Conservation (phyloP, 2,329 filamentous ascomycete species). For the Alternaria consortialis region DNA sequence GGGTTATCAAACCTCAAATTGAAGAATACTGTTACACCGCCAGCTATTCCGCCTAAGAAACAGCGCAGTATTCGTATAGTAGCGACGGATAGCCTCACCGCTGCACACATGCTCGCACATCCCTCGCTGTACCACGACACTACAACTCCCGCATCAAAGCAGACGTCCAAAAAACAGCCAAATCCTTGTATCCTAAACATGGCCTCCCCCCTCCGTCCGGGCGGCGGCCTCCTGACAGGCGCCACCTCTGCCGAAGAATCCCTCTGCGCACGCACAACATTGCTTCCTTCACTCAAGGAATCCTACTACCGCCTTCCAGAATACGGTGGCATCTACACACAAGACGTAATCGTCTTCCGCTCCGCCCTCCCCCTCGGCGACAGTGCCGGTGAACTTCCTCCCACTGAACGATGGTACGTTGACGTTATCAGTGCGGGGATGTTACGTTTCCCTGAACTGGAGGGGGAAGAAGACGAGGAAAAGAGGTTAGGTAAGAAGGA, state of each 20-base stretch:
- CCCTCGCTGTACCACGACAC: conserved; percentile 14
- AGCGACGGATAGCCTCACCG: conserved; percentile 63
- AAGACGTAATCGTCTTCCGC: conserved; percentile 68
- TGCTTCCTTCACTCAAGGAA: conserved; percentile 67
- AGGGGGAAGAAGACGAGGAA: conserved; percentile 52
- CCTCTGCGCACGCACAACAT: conserved; percentile 68
- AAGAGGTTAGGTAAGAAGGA: conserved; percentile 54
- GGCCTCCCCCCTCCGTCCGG: conserved; percentile 68
- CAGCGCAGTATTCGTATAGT: conserved; percentile 55
- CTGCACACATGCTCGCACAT: conserved; percentile 54
- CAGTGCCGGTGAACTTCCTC: conserved; percentile 52
- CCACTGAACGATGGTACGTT: conserved; percentile 65
- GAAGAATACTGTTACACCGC: not conserved
- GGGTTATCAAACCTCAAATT: conserved; percentile 17
- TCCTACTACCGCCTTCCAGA: conserved; percentile 69
- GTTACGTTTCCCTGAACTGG: conserved; percentile 65
- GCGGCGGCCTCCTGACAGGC: conserved; percentile 68
- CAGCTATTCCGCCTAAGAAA: conserved; percentile 5
- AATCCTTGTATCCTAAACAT: conserved; percentile 69
- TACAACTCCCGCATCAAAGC: not conserved
- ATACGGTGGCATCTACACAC: conserved; percentile 64
- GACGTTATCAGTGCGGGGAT: conserved; percentile 68
- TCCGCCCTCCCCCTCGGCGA: conserved; percentile 39
- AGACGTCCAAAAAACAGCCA: conserved; percentile 28
- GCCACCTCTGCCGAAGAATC: conserved; percentile 69